A percentile compares a stretch with the other conserved stretches of the same genome.
Evolutionary conservation across 2,329 filamentous ascomycete species (phyloP).

Genomic region (Alternaria rosae): DNA sequence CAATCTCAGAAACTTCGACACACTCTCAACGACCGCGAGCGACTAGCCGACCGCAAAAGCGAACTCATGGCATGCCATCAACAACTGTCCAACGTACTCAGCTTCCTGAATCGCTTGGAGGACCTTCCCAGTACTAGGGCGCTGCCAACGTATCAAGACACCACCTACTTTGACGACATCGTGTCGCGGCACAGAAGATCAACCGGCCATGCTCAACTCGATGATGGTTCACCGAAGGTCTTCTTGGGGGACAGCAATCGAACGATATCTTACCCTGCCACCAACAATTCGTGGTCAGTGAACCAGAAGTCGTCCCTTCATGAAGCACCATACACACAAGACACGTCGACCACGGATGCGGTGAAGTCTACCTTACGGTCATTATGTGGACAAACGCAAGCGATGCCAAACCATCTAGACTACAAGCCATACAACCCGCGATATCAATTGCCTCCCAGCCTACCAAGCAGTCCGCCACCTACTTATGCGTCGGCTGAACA

Average conservation of each 20-base stretch:
- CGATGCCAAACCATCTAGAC: neutral
- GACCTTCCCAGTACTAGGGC: neutral
- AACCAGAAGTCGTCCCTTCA: neutral
- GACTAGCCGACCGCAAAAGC: slow-evolving; percentile 28
- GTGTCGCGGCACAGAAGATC: neutral
- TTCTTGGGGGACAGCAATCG: neutral
- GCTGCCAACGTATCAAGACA: slow-evolving; percentile 8
- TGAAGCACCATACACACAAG: neutral
- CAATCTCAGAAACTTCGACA: slow-evolving; percentile 24
- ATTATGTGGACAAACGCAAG: neutral
- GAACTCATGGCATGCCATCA: slow-evolving; percentile 35
- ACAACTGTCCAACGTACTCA: slow-evolving; percentile 32
- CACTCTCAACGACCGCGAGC: slow-evolving; percentile 35
- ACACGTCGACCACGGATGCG: neutral
- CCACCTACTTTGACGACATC: slow-evolving; percentile 12
- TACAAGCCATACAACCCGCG: neutral
- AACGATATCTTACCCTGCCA: neutral
- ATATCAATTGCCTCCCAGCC: neutral
- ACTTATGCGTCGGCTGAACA: slow-evolving; percentile 8
- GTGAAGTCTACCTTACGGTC: neutral
- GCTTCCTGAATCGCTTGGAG: slow-evolving; percentile 27
- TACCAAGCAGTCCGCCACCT: slow-evolving; percentile 7
- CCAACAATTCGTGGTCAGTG: neutral
- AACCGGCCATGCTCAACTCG: neutral
- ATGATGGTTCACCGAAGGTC: neutral